Evolutionary conservation across 163 green algal species (phyloP).

Genomic region (Chloroidium sp.): DNA sequence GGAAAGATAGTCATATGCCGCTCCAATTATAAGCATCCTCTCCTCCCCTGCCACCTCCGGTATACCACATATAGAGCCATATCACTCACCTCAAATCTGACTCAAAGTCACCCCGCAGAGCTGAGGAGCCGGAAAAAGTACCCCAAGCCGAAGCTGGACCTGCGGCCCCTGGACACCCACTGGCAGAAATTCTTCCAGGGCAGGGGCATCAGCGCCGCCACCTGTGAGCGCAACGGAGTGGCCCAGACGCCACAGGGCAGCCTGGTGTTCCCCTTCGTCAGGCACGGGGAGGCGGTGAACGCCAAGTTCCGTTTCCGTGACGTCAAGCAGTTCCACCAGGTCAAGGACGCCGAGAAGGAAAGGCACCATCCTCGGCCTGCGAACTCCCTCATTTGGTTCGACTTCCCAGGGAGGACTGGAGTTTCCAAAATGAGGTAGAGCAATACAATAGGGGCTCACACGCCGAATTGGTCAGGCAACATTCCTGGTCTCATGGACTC

Average conservation of each 20-base stretch:
- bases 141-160: not conserved
- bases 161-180: constrained; percentile 1
- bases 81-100: too few species aligned
- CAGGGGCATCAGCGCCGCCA: constrained; percentile 32
- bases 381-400: too few species aligned
- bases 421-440: too few species aligned
- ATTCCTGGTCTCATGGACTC: too few species aligned
- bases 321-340: constrained; percentile 59
- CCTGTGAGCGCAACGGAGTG: constrained; percentile 22
- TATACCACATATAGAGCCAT: too few species aligned
- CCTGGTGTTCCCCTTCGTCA: constrained; percentile 65
- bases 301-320: constrained; percentile 76
- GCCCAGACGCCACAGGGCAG: constrained; percentile 6
- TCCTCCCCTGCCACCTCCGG: too few species aligned
- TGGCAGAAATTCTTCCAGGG: constrained; percentile 29
- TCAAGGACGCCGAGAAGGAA: not conserved
- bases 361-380: too few species aligned
- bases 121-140: not conserved
- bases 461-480: too few species aligned
- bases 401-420: too few species aligned
- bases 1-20: too few species aligned
- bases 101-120: not conserved
- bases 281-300: constrained; percentile 69
- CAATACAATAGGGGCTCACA: too few species aligned
- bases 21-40: too few species aligned